Base-by-base conservation (phyloP, 352 stramenopile species). In the Phytophthora tentaculata region DNA sequence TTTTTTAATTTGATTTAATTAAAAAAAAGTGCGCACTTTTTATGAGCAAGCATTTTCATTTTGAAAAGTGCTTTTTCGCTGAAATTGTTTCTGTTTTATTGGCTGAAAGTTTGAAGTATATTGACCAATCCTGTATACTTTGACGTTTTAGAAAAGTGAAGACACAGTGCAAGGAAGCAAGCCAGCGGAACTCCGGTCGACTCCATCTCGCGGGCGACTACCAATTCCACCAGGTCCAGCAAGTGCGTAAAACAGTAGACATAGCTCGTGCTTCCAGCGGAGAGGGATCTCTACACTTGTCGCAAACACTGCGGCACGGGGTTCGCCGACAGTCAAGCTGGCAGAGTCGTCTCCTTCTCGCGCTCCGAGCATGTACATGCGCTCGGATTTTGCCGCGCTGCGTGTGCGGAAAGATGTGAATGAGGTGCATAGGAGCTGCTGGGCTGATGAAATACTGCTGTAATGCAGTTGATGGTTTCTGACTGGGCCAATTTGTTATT, bases 361-460 rank as follows among this genome's bases (percentile, higher is more conserved):
- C 44, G 49, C 23, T 8, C 37, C 52, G 20, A 65, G 55, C 66
- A 88, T 86, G 74, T 87, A 83, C 73, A 88, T 93, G 80, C 84
- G 81, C 43, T 92, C 86, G 32, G 88, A 96, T 58, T 81, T 94
- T 37, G 86, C 85, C 20, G 82, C 83, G 19, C 68, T 96, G 28
- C 88, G 88, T 24, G 86, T 96, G 48, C 83, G 86, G 28, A 96
- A 96, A 69, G 88, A 96, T 55, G 81, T 96, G 17, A 96, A 94
- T 53, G 88, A 96, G 76, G 88, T 94, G 49, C 19, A 9, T 26
- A 9, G 8, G 20, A 6, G 1, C 7, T 57, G 26, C 3, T 24
- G 57, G 8, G 28, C 5, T 29, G 23, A 26, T 60, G 2, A 13
- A 37, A n/a, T n/a, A n/a, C 35, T 43, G 35, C 14, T n/a, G 35